Evolutionary conservation across 2,329 filamentous ascomycete species (phyloP), one percentile per base, ranked within the genome.

Genomic region (Graphiopsis chlorocephala): DNA sequence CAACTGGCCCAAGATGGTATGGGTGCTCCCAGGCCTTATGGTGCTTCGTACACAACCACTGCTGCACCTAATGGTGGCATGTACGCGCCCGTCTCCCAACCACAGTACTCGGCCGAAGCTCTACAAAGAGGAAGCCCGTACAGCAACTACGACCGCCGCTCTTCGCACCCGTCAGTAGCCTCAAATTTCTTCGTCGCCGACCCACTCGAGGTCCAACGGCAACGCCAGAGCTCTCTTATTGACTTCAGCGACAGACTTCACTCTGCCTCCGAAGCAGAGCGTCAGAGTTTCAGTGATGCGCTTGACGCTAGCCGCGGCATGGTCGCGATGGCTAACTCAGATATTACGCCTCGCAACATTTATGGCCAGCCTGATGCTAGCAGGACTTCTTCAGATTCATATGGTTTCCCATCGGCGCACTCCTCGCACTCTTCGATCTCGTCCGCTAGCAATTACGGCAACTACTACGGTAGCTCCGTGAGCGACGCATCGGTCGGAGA

Each of bases 281-380:
- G 84, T 63, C 84, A 89, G 71, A 90, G 88, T 71, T 96, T 93
- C 77, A 91, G 90, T 70, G 94, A 97, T 75, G 92, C 92, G 29
- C 87, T 98, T 64, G 94, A 97, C 77, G 93, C 93, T 26, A 93
- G 93, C 76, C 90, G 95, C 67, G 92, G 93, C 71, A 97, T 98
- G 91, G 86, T 97, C 28, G 92, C 93, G 42, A 91, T 98, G 85
- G 96, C 92, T 84, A 93, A 97, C 80, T 72, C 73, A 8, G 93
- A 97, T 72, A 79, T 88, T 72, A 97, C 93, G 1, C 92, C 93
- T 14, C 85, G 93, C 67, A 95, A 94, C 75, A 92, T 97, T 72
- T 97, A 97, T 74, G 92, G 90, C 67, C 85, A 86, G 69, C 82
- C 78, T 65, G 74, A 88, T 58, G 81, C 81, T 64, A 85, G 86